Evolutionary conservation across 176 grass and related monocot genomes (phyloP), one percentile per base, ranked within the genome.

Genomic region (Musa schizocarpa): DNA sequence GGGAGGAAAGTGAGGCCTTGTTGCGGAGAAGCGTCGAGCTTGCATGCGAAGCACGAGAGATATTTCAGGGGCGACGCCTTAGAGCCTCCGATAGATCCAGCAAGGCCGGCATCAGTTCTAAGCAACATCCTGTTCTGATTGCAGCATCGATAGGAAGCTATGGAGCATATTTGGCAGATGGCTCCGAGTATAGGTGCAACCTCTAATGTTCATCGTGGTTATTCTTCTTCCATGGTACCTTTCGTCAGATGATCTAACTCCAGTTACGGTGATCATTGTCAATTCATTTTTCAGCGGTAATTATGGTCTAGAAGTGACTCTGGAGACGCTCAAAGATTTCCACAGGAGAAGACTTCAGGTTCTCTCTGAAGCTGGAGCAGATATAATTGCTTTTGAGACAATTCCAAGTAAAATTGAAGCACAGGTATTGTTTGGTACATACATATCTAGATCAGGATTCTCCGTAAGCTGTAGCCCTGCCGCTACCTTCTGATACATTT

Each of bases 321-420:
- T 83, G 34, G 68, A 87, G 24, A 74, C 78, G 20, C 85, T 87
- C n/a, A 87, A 87, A 80, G 77, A 87, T 72, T 87, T 87, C 11
- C 85, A 87, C 34, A 87, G 74, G 79, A 80, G 85, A 83, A 80
- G 81, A 25, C 81, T 87, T 81, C 73, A 87, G 67, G 85, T 87
- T 81, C 72, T 87, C 52, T 72, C 73, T 55, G 85, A 87, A 83
- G 85, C 81, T 7, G 81, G 77, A 57, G 73, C 85, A 13, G 85
- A 87, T 67, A 76, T 87, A 50, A 83, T 87, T 58, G 85, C 81
- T 57, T 87, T 87, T 58, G 85, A 87, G 77, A 87, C 85, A 56
- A 87, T 87, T 77, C 85, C 85, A 67, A 87, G 83, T 53, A 87
- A 87, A 83, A 77, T 73, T 65, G 85, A 87, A 76, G 69, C 85